phyloP scores from a whole-genome alignment of 345 rosid species.

The Brassica incana region DNA sequence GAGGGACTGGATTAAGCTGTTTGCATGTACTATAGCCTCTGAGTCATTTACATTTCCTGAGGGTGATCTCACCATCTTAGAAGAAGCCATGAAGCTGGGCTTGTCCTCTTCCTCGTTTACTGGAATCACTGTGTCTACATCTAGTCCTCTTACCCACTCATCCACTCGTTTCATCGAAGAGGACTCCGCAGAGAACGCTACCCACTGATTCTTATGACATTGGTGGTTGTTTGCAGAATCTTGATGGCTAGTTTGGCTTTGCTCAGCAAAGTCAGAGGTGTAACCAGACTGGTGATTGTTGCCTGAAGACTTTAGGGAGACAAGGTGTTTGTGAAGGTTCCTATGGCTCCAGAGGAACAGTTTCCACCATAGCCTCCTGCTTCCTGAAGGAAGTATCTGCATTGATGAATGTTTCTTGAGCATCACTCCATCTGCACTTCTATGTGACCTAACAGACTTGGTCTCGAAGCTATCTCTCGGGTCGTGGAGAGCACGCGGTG shows the following conservation, averaged over 20 bases:
- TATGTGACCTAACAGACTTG: constrained; percentile 57
- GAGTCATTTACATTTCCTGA: constrained; percentile 45
- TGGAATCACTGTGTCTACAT: constrained; percentile 36
- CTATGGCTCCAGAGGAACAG: constrained; percentile 94
- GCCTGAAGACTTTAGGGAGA: constrained; percentile 41
- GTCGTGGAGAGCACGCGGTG: constrained; percentile 47
- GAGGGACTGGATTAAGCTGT: constrained; percentile 66
- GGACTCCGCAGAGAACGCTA: constrained; percentile 70
- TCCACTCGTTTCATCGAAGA: constrained; percentile 72
- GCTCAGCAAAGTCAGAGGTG: constrained; percentile 76
- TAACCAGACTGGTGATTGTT: constrained; percentile 79
- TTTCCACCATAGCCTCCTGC: constrained; percentile 84
- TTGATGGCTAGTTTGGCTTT: constrained; percentile 42
- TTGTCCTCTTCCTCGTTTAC: constrained; percentile 39
- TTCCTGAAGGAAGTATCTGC: constrained; percentile 88
- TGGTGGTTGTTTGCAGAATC: constrained; percentile 45
- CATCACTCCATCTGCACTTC: constrained; percentile 90
- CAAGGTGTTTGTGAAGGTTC: constrained; percentile 57
- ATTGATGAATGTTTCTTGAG: constrained; percentile 87
- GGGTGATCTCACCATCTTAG: constrained; percentile 49
- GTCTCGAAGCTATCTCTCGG: constrained; percentile 32
- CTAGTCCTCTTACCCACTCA: constrained; percentile 81
- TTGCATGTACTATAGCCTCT: constrained; percentile 69
- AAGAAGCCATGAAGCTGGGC: constrained; percentile 51
- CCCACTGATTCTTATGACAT: constrained; percentile 69